A percentile compares a stretch with the other conserved stretches of the same genome.
phyloP scores from a whole-genome alignment of 371 early-diverging fungal species.

The Zopfochytrium polystomum region DNA sequence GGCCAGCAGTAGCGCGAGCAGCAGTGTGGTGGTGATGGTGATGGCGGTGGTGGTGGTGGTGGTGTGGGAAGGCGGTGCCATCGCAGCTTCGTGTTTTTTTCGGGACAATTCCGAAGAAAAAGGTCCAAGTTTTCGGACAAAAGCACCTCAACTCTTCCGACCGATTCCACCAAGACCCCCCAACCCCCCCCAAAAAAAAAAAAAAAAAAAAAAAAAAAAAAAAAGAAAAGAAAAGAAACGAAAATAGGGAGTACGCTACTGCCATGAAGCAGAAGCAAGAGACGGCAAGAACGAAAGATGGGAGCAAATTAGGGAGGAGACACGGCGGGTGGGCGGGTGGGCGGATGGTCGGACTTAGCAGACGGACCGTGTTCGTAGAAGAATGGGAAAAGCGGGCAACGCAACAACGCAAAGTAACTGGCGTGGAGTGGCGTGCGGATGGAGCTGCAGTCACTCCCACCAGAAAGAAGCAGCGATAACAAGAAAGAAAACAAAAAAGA shows the following conservation, averaged over 20 bases:
- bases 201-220: neutral
- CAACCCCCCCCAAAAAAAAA: no score
- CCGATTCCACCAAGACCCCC: neutral
- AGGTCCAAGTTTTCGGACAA: neutral
- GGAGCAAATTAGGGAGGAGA: no score
- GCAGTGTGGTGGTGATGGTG: neutral
- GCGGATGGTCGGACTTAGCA: no score
- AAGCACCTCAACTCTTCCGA: neutral
- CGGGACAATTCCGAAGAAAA: neutral
- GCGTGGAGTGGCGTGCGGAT: no score
- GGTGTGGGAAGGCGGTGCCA: neutral
- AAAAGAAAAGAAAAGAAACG: constrained; percentile 2
- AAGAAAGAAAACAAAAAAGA: no score
- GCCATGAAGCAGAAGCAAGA: neutral
- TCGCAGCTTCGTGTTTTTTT: constrained; percentile 3
- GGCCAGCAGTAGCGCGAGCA: neutral
- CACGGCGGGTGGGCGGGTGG: no score
- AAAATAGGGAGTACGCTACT: neutral
- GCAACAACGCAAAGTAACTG: no score
- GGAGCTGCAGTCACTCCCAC: no score
- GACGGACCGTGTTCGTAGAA: no score
- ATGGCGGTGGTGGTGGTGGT: constrained; percentile 5
- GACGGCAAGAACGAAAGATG: no score
- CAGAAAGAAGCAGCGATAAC: no score
- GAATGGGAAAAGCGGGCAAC: no score